A percentile compares a stretch with the other conserved stretches of the same genome.
Conservation (phyloP, 495 filamentous ascomycete species). For the Neurospora tetrasperma region DNA sequence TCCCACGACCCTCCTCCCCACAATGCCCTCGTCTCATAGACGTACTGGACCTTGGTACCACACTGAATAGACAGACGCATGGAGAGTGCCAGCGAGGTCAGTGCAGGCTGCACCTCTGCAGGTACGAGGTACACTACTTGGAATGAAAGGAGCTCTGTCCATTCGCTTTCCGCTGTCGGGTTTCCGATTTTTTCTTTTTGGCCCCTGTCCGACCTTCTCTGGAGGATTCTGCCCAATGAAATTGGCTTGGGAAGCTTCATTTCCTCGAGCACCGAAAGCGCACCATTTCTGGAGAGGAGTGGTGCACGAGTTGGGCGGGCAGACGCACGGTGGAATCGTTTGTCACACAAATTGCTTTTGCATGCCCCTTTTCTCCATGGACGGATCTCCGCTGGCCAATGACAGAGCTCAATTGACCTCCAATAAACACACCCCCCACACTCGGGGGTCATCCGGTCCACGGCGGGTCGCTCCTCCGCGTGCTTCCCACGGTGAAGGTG, state of each 20-base stretch:
- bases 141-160: constrained; percentile 5
- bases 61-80: background rate
- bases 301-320: background rate
- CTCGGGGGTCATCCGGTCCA: background rate
- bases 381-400: background rate
- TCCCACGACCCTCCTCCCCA: background rate
- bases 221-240: constrained; percentile 11
- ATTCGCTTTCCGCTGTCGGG: constrained; percentile 6
- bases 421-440: background rate
- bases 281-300: constrained; percentile 4
- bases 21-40: background rate
- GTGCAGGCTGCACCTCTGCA: background rate
- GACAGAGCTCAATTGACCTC: background rate
- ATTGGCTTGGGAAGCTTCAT: constrained; percentile 7
- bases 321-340: background rate
- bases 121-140: background rate
- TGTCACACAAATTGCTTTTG: background rate
- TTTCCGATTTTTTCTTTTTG: constrained; percentile 20
- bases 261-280: constrained; percentile 12
- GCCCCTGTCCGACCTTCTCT: constrained; percentile 4
- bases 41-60: background rate
- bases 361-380: background rate
- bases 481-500: background rate
- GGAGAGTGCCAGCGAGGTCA: background rate
- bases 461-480: background rate